phyloP scores from a whole-genome alignment of 2,329 filamentous ascomycete genomes.

The Xylariaceae sp. region DNA sequence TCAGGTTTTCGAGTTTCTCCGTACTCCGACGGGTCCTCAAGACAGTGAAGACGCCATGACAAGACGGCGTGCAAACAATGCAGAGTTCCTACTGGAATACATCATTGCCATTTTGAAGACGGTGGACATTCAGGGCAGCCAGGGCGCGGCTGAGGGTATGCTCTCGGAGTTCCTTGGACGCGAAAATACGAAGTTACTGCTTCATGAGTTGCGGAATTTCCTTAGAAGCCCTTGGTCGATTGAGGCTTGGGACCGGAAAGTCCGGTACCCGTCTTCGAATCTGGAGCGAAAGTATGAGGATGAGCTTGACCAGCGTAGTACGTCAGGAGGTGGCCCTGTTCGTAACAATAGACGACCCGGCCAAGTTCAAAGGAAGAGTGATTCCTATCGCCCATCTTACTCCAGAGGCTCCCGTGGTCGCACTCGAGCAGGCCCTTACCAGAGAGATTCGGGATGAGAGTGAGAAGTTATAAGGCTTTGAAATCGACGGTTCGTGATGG shows the following conservation, averaged over 20 bases:
- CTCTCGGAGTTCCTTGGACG: slow-evolving; percentile 72
- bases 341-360: slow-evolving; percentile 1
- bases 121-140: slow-evolving; percentile 73
- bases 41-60: slow-evolving; percentile 24
- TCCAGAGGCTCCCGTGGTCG: slow-evolving; percentile 8
- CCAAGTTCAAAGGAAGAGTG: slow-evolving; percentile 16
- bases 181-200: slow-evolving; percentile 65
- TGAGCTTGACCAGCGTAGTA: not conserved
- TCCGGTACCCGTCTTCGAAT: slow-evolving; percentile 55
- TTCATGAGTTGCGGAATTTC: slow-evolving; percentile 82
- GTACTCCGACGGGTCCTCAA: slow-evolving; percentile 27
- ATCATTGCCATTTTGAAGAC: slow-evolving; percentile 77
- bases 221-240: slow-evolving; percentile 74
- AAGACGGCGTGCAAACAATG: slow-evolving; percentile 56
- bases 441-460: slow-evolving; percentile 4
- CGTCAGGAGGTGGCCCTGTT: not conserved
- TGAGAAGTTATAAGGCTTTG: not conserved
- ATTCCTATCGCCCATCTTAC: slow-evolving; percentile 26
- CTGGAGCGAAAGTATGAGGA: slow-evolving; percentile 10
- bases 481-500: not conserved
- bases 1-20: slow-evolving; percentile 72
- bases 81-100: slow-evolving; percentile 82
- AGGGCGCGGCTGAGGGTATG: slow-evolving; percentile 73
- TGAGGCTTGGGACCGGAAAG: slow-evolving; percentile 72
- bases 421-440: not conserved